Evolutionary conservation across 441 rosid species (phyloP).

Genomic region (Flueggea neowawraea): DNA sequence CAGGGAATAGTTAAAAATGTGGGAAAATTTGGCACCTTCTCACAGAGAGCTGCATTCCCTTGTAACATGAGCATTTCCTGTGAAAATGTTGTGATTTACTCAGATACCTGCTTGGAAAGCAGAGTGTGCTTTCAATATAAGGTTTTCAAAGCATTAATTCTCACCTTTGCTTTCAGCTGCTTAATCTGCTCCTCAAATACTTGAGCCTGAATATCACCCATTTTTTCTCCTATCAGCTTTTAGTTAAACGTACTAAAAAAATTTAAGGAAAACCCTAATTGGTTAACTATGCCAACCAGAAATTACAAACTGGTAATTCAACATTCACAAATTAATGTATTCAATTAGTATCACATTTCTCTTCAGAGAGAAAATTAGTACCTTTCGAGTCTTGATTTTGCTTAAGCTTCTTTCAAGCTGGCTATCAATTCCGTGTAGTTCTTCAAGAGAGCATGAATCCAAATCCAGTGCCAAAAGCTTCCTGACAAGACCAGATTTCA

Average conservation of each 20-base stretch:
- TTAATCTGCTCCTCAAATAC: conserved; percentile 44
- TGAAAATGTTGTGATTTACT: conserved; percentile 1
- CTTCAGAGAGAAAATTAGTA: conserved; percentile 5
- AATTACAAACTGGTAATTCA: no score
- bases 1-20: background rate
- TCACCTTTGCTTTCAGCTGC: conserved; percentile 54
- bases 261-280: background rate
- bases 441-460: conserved; percentile 39
- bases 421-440: conserved; percentile 40
- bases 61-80: conserved; percentile 47
- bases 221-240: background rate
- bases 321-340: no score
- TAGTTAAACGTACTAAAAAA: background rate
- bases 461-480: conserved; percentile 53
- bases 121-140: background rate
- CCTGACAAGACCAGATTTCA: conserved; percentile 26
- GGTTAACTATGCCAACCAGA: background rate
- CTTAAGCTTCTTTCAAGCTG: conserved; percentile 57
- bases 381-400: conserved; percentile 66
- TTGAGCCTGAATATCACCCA: conserved; percentile 36
- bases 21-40: conserved; percentile 30
- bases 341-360: background rate
- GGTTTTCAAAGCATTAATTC: background rate
- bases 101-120: background rate
- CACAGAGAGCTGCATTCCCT: conserved; percentile 30